Evolutionary conservation across 1,284 basidiomycete species (phyloP), one percentile per base, ranked within the genome.

Genomic region (Vanrija sp.): DNA sequence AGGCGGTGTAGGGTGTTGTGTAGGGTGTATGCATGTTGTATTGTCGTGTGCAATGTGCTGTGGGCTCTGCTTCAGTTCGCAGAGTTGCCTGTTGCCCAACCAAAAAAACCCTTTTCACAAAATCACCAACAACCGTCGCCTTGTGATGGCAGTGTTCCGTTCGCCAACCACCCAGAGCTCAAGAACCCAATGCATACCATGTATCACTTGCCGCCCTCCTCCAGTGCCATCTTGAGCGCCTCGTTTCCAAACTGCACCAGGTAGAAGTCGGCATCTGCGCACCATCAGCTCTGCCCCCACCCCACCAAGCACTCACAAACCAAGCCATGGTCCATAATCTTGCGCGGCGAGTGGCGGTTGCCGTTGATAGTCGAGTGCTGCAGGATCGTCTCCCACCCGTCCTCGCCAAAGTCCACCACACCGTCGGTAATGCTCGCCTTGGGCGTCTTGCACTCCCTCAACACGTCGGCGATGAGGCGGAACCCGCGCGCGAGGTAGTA

Each of bases 361-460:
- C 63, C 65, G 52, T 63, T 65, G 41, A 68, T 69, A 0, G 68
- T 71, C 8, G 70, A 68, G 53, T 71, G 69, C 68, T 66, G 44
- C 9, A 69, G 54, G 27, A 73, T 61, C 0, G 68, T 64, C 56
- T 73, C 71, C 71, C 71, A 73, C 12, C 59, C 68, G 31, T 55
- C 71, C 47, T 62, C 48, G n/a, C 71, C 71, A 36, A 59, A 71
- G 47, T 67, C 53, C 18, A 68, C 64, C 23, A 54, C 47, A 0
- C 64, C 69, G 44, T 55, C 61, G 16, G 25, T 46, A n/a, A 52
- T 16, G 2, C 35, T 58, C 9, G 67, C 68, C 18, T 25, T 16
- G 2, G 54, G 51, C 7, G 68, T 63, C 35, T 44, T 22, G 39
- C 67, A 70, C 48, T 60, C 60, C n/a, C 57, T 41, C 8, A 65